Evolutionary conservation across 2,329 filamentous ascomycete species (phyloP).

Genomic region (Fusarium illudens): DNA sequence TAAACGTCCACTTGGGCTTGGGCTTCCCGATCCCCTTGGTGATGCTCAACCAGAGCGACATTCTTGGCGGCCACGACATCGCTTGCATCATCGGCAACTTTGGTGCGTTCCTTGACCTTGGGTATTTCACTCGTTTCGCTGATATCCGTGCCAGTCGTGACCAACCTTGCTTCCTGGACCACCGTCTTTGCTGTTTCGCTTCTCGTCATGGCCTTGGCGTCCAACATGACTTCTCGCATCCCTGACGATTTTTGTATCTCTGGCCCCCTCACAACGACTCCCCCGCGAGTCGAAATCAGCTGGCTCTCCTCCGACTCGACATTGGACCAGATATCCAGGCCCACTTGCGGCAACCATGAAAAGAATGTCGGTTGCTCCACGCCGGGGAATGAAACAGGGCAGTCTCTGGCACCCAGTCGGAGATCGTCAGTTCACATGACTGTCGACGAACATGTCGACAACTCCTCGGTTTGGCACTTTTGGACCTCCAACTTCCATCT

Average conservation of each 20-base stretch:
- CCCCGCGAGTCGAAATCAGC: conserved; percentile 20
- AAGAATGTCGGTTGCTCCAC: conserved; percentile 5
- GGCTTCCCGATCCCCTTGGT: conserved; percentile 61
- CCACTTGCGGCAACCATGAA: neutral
- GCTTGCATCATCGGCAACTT: conserved; percentile 56
- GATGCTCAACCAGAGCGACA: conserved; percentile 51
- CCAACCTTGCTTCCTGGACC: conserved; percentile 49
- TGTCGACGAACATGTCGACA: neutral
- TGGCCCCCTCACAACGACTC: neutral
- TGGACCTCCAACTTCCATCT: conserved; percentile 43
- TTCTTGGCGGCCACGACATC: conserved; percentile 47
- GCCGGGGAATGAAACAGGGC: neutral
- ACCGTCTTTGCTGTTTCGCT: conserved; percentile 43
- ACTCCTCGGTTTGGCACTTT: conserved; percentile 17
- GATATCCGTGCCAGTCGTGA: conserved; percentile 42
- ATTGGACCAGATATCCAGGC: conserved; percentile 9
- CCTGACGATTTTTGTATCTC: conserved; percentile 14
- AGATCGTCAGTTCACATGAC: conserved; percentile 13
- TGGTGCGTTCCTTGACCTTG: conserved; percentile 43
- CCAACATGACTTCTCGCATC: conserved; percentile 5
- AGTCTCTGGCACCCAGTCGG: conserved; percentile 1
- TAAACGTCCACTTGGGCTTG: conserved; percentile 61
- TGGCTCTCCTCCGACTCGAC: conserved; percentile 38
- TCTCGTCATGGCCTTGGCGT: conserved; percentile 22
- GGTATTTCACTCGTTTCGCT: neutral